Percentiles rank a stretch among this genome's conserved stretches.
These are phyloP conservation scores for Polygonum maritimum DNA, from an alignment of 148 eudicot species.

Conservation along the genomic window DNA sequence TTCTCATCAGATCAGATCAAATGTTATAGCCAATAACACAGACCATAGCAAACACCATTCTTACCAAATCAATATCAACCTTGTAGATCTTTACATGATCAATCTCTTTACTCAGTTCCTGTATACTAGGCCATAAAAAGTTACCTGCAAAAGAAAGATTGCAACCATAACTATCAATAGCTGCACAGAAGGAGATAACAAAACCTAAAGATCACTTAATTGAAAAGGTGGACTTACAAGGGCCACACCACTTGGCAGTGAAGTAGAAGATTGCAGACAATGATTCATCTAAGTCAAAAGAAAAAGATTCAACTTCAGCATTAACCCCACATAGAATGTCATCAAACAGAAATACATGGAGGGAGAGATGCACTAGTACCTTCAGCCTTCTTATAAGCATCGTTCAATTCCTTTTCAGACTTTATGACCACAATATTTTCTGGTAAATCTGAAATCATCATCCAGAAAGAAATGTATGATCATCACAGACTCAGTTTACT, in stretches of 20 bases:
- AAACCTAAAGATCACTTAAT: neutral
- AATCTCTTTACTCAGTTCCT: slow-evolving; percentile 45
- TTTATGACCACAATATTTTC: slow-evolving; percentile 54
- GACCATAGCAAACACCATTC: neutral
- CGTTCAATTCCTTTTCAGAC: slow-evolving; percentile 64
- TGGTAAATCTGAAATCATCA: slow-evolving; percentile 27
- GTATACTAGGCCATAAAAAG: slow-evolving; percentile 27
- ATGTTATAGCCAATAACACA: neutral
- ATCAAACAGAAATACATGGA: neutral
- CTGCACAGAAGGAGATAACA: neutral
- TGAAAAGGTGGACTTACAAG: slow-evolving; percentile 51
- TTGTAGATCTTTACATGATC: slow-evolving; percentile 75
- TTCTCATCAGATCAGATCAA: neutral
- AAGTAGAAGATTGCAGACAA: slow-evolving; percentile 72
- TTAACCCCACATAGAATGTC: neutral
- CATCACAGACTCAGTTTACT: neutral
- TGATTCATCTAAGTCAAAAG: slow-evolving; percentile 50
- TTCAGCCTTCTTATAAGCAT: slow-evolving; percentile 52
- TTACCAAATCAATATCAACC: slow-evolving; percentile 84
- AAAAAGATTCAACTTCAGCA: neutral
- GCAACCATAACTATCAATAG: neutral
- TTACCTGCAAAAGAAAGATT: slow-evolving; percentile 22
- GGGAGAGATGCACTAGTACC: slow-evolving; percentile 31
- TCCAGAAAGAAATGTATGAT: neutral
- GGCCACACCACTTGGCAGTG: slow-evolving; percentile 95